phyloP scores from a whole-genome alignment of 176 grass and related monocot genomes.

The Paspalum vaginatum region DNA sequence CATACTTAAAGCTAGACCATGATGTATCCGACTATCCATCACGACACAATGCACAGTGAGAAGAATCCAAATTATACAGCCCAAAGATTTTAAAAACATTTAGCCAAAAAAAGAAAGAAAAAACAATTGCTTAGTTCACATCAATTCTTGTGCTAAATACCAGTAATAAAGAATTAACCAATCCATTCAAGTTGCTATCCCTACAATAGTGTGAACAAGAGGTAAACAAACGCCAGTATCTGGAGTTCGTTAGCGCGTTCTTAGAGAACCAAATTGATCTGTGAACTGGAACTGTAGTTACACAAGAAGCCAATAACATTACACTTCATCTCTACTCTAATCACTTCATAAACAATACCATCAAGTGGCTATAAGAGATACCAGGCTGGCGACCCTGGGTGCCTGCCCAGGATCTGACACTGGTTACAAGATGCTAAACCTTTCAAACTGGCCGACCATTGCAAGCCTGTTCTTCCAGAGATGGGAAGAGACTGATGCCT shows the following conservation, averaged over 20 bases:
- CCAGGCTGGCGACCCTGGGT: too few relatives aligned
- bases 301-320: slow-evolving; percentile 4
- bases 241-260: neutral
- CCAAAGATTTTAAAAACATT: neutral
- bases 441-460: too few relatives aligned
- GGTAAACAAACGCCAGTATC: neutral
- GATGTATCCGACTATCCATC: neutral
- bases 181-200: slow-evolving; percentile 23
- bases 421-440: too few relatives aligned
- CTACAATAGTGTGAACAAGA: slow-evolving; percentile 15
- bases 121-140: slow-evolving; percentile 11
- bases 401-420: too few relatives aligned
- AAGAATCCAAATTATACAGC: slow-evolving; percentile 1
- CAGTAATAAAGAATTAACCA: neutral
- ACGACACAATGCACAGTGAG: slow-evolving; percentile 5
- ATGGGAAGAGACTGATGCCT: too few relatives aligned
- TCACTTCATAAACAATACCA: slow-evolving; percentile 5
- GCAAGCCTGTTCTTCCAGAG: too few relatives aligned
- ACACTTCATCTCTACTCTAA: slow-evolving; percentile 24
- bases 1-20: neutral
- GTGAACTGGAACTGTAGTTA: neutral
- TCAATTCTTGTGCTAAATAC: neutral
- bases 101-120: neutral
- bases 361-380: neutral
- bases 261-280: neutral